Conservation (phyloP, 805 yeast genomes). For the Blastobotrys chiropterorum region DNA sequence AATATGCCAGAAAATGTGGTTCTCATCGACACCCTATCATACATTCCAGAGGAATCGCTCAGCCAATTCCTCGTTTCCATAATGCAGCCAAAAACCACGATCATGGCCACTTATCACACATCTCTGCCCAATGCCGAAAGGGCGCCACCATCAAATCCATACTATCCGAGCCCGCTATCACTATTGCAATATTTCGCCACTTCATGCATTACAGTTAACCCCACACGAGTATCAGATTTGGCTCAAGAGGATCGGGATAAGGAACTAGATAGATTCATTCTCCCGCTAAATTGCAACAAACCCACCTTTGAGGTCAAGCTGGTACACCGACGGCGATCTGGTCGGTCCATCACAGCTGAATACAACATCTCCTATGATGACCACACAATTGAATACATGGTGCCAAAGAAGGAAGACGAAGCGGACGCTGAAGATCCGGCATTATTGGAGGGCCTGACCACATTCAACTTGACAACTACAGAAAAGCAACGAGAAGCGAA, state of each 20-base stretch:
- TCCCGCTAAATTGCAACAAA: constrained; percentile 49
- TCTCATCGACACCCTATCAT: constrained; percentile 65
- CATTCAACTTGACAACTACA: constrained; percentile 77
- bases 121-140: constrained; percentile 15
- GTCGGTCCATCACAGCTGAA: constrained; percentile 58
- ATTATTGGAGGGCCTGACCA: constrained; percentile 66
- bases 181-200: constrained; percentile 69
- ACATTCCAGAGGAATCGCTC: constrained; percentile 41
- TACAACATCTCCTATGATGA: constrained; percentile 45
- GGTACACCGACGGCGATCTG: constrained; percentile 75
- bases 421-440: constrained; percentile 40
- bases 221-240: constrained; percentile 29
- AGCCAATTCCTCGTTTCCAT: constrained; percentile 46
- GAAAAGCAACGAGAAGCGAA: constrained; percentile 69
- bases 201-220: constrained; percentile 56
- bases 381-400: constrained; percentile 38
- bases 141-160: too few relatives aligned
- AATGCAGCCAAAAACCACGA: constrained; percentile 40
- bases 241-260: constrained; percentile 47
- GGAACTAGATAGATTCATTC: constrained; percentile 34
- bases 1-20: constrained; percentile 36
- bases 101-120: constrained; percentile 44
- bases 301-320: constrained; percentile 43
- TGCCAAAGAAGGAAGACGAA: constrained; percentile 23
- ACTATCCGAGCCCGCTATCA: constrained; percentile 49